Base-by-base conservation (phyloP, 306 rosid genomes). In the Dryas octopetala region DNA sequence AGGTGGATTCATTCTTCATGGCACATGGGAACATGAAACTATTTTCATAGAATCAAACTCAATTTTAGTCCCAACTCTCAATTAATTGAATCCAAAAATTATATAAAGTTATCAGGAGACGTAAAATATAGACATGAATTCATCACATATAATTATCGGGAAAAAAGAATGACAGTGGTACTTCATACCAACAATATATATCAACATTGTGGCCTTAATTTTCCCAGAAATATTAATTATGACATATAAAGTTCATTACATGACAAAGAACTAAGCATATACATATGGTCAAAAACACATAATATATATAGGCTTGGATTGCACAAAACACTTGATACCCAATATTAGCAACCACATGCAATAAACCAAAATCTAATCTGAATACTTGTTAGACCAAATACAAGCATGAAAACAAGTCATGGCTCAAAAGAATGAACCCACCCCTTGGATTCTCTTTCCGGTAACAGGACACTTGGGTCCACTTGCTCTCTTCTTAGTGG, bases 401-500 rank as follows among this genome's bases (percentile, higher is more conserved):
- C 38, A 32, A 26, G 48, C 28, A 61, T 51, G 40, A 23, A 23
- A 19, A 72, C 10, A 55, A 14, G 28, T 5, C 38, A 12, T 5
- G 5, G 26, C 17, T n/a, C 3, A 5, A 63, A 66, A 26, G 43
- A 55, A 43, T 54, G 14, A 2, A 57, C 74, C 8, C 67, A 79
- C 83, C 78, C 83, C 83, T 66, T 79, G 83, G 47, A 79, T 79
- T 48, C 83, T 73, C 79, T 66, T 79, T 19, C 83, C 79, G 9
- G 83, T 79, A 5, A 79, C 83, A 57, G 79, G 83, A 26, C 79
- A 79, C 70, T 79, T 79, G 10, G 83, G 79, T 23, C 83, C 83
- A 48, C 83, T 79, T 4, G 83, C 83, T 46, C 83, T 50, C 79
- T 80, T 80, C 83, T 80, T 80, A 6, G 76, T 60, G 54, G 65